Base-by-base conservation (phyloP, 2,329 filamentous ascomycete species). In the Lachnellula cervina region DNA sequence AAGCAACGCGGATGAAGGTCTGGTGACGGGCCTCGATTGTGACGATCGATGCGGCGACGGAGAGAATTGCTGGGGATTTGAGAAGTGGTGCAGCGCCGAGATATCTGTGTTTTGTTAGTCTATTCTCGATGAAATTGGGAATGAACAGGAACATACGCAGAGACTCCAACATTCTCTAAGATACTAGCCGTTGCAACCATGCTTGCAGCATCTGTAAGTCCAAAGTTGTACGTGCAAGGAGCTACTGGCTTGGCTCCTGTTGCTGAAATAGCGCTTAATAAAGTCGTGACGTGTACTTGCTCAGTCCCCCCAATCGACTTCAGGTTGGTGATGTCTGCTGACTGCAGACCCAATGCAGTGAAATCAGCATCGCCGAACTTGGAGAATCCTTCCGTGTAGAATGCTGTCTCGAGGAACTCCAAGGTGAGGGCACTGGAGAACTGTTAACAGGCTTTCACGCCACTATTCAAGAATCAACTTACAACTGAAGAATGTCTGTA, bases 1-100 rank as follows among this genome's bases (percentile, higher is more conserved):
- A 75, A 40, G 81, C 82, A 56, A 78, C 73, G 61, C 87, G 84
- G 71, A 90, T 82, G 71, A 88, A 84, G 59, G 84, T 85, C 72
- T 89, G 85, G 73, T 91, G 88, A 56, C 88, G 80, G 28, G 86
- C 79, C 73, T 91, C 88, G 57, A 89, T 80, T 23, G 86, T 88
- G 45, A 89, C 79, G 69, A 91, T 90, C 50, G 82, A 82, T 9
- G 79, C 87, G 2, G 88, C 87, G 19, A 83, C 81, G 58, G 79
- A 76, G 50, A 91, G 81, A 59, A 89, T 80, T 49, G 75, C 76
- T 49, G 77, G 74, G 54, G 78, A 77, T 46, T 80, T 77, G 59
- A 90, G 71, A 34, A 89, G 76, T 4, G 85, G 82, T 14, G 86
- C 86, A 25, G 85, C 87, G 57, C 87, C 87, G 14, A 90, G 81